Percentiles rank a stretch among this genome's conserved stretches.
Conservation (phyloP, 768 basidiomycete genomes). For the Suillus hirtellus region DNA sequence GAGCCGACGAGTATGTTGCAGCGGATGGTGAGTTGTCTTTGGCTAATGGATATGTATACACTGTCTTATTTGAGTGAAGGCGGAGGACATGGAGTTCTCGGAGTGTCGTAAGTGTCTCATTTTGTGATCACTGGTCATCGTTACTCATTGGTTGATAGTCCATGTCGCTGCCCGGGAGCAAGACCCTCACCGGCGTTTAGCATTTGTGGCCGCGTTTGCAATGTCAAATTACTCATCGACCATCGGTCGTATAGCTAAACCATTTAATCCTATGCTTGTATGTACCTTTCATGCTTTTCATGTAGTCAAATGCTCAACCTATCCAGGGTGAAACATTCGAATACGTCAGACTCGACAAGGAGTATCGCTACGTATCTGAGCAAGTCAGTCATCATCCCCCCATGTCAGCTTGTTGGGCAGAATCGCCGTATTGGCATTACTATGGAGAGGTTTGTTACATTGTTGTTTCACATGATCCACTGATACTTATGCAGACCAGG, state of each 20-base stretch:
- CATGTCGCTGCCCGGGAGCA: slow-evolving; percentile 78
- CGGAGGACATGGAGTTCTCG: slow-evolving; percentile 97
- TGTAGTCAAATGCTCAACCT: not conserved
- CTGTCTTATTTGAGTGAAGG: slow-evolving; percentile 35
- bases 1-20: slow-evolving; percentile 97
- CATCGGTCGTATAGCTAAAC: slow-evolving; percentile 94
- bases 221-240: slow-evolving; percentile 98
- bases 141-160: slow-evolving; percentile 44
- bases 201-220: slow-evolving; percentile 93
- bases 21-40: slow-evolving; percentile 64
- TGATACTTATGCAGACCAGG: slow-evolving; percentile 41
- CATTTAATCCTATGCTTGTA: slow-evolving; percentile 94
- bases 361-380: slow-evolving; percentile 92
- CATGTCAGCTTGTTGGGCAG: slow-evolving; percentile 94
- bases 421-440: slow-evolving; percentile 87
- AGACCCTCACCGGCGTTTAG: slow-evolving; percentile 81
- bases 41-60: not conserved
- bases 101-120: slow-evolving; percentile 69
- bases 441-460: slow-evolving; percentile 69
- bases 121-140: slow-evolving; percentile 9
- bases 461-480: not conserved
- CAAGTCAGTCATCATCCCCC: slow-evolving; percentile 98
- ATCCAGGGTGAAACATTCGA: slow-evolving; percentile 89
- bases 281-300: slow-evolving; percentile 26
- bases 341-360: slow-evolving; percentile 82